Conservation (phyloP, 2,329 filamentous ascomycete genomes). For the Neofusicoccum umdonicola region DNA sequence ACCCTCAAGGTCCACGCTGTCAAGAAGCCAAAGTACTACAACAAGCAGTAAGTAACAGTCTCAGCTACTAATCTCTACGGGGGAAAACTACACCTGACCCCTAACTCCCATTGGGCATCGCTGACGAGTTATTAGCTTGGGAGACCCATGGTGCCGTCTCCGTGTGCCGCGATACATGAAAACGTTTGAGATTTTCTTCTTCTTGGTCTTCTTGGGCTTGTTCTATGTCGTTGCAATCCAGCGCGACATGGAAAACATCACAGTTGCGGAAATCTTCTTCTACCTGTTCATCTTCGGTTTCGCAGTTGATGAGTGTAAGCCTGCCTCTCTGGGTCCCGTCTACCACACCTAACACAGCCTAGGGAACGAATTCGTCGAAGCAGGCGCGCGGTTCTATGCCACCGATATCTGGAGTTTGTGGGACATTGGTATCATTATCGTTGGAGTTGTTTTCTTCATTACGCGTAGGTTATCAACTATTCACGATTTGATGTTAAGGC, state of each 20-base stretch:
- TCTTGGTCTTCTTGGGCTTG: slow-evolving; percentile 69
- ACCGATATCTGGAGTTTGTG: slow-evolving; percentile 77
- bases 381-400: slow-evolving; percentile 7
- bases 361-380: slow-evolving; percentile 23
- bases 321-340: not conserved
- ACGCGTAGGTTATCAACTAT: slow-evolving; percentile 57
- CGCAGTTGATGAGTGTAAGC: slow-evolving; percentile 69
- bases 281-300: slow-evolving; percentile 88
- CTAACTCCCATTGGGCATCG: not conserved
- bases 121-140: not conserved
- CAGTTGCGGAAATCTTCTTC: slow-evolving; percentile 66
- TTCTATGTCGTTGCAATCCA: slow-evolving; percentile 87
- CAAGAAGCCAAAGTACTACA: slow-evolving; percentile 77
- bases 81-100: not conserved
- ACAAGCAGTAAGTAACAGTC: slow-evolving; percentile 43
- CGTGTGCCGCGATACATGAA: slow-evolving; percentile 83
- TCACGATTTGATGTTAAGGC: slow-evolving; percentile 1
- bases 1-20: slow-evolving; percentile 67
- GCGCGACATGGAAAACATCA: slow-evolving; percentile 65
- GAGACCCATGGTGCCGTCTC: slow-evolving; percentile 69
- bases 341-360: slow-evolving; percentile 29
- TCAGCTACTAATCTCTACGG: not conserved
- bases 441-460: slow-evolving; percentile 68
- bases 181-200: slow-evolving; percentile 79
- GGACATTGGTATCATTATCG: slow-evolving; percentile 63